Evolutionary conservation across 176 grass and related monocot species (phyloP).

Genomic region (Zoysia japonica): DNA sequence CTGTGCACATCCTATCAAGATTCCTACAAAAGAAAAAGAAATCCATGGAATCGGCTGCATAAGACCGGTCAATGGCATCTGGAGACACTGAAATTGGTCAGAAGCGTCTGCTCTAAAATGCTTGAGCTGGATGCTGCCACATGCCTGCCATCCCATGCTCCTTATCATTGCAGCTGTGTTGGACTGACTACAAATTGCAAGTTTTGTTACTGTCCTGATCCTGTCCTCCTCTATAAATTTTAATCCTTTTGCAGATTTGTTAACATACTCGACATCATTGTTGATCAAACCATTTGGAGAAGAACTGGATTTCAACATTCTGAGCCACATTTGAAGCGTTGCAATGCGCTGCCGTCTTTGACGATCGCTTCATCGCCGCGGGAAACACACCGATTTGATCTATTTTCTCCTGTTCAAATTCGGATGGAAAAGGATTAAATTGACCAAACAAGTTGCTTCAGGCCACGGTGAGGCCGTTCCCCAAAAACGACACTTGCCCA

Average conservation of each 20-base stretch:
- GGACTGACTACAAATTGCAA: conserved; percentile 12
- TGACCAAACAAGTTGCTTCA: neutral
- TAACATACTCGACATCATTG: no score
- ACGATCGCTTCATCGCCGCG: neutral
- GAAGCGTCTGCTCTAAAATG: conserved; percentile 7
- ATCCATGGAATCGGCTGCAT: conserved; percentile 9
- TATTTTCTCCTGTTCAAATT: neutral
- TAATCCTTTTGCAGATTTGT: no score
- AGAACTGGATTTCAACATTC: neutral
- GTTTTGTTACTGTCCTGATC: neutral
- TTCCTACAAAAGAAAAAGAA: conserved; percentile 15
- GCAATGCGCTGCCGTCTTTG: conserved; percentile 7
- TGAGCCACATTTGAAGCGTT: neutral
- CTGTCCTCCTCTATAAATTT: neutral
- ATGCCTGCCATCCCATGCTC: conserved; percentile 30
- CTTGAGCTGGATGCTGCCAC: conserved; percentile 29
- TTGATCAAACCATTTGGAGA: neutral
- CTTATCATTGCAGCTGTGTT: conserved; percentile 11
- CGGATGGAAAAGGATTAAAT: neutral
- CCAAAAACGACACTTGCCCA: conserved; percentile 37
- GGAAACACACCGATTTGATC: conserved; percentile 17
- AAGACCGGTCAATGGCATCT: conserved; percentile 42
- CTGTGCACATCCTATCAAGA: conserved; percentile 15
- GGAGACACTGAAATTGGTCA: conserved; percentile 10
- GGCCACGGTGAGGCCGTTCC: neutral